phyloP scores from a whole-genome alignment of 768 basidiomycete species.

The Neoboletus brunneissimus region DNA sequence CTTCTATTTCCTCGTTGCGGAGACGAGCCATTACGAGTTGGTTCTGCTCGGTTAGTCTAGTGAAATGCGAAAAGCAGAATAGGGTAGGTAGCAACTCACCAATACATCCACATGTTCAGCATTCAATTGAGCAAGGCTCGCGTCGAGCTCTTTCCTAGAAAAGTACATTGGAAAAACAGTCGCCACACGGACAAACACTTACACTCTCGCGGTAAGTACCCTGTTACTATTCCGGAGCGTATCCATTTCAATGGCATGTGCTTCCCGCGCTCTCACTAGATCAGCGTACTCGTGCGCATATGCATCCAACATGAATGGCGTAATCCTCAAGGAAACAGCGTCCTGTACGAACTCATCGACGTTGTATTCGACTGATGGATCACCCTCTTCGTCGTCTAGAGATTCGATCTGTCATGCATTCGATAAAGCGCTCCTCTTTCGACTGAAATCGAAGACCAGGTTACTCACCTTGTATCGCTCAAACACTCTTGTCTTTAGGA shows the following conservation, averaged over 20 bases:
- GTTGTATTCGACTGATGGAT: constrained; percentile 43
- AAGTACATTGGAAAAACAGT: constrained; percentile 6
- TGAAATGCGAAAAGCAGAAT: constrained; percentile 14
- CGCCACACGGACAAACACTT: constrained; percentile 31
- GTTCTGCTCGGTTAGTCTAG: constrained; percentile 53
- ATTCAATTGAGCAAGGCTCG: constrained; percentile 73
- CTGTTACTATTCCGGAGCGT: constrained; percentile 78
- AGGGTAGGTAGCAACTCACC: constrained; percentile 36
- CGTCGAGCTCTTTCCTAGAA: constrained; percentile 75
- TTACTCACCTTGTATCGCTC: constrained; percentile 70
- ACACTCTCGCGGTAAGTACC: constrained; percentile 75
- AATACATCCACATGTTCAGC: constrained; percentile 77
- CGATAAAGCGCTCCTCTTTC: neutral
- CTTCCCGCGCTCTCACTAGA: constrained; percentile 68
- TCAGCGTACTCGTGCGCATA: constrained; percentile 91
- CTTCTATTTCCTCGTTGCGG: constrained; percentile 89
- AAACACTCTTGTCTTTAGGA: constrained; percentile 77
- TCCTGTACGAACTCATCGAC: constrained; percentile 87
- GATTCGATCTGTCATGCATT: constrained; percentile 26
- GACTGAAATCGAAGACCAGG: neutral
- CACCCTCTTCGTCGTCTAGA: constrained; percentile 23
- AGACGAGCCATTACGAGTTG: constrained; percentile 87
- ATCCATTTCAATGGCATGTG: constrained; percentile 83
- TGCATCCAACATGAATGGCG: constrained; percentile 92
- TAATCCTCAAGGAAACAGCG: constrained; percentile 80